phyloP scores from a whole-genome alignment of 805 yeast species.

The Cyberlindnera bimundalis region DNA sequence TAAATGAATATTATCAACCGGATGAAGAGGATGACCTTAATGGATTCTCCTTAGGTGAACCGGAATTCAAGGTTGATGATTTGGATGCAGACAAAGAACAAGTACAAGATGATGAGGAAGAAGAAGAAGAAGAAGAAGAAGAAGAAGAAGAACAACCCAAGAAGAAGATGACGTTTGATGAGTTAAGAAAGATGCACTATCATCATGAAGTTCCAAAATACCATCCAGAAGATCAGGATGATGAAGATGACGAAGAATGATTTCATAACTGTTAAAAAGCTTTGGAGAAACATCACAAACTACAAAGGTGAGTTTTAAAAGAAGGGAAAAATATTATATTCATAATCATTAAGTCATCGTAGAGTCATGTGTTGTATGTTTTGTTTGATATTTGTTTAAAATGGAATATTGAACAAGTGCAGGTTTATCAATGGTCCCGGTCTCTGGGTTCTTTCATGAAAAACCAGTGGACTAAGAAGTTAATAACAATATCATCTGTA shows the following conservation, averaged over 20 bases:
- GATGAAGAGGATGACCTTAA: slow-evolving; percentile 50
- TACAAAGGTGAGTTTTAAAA: no score
- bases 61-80: slow-evolving; percentile 40
- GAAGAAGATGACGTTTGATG: slow-evolving; percentile 39
- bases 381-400: no score
- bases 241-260: slow-evolving; percentile 10
- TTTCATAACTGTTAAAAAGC: no score
- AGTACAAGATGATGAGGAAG: slow-evolving; percentile 32
- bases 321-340: no score
- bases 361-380: slow-evolving; percentile 4
- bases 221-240: slow-evolving; percentile 10
- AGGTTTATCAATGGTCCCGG: not conserved
- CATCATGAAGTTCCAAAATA: slow-evolving; percentile 18
- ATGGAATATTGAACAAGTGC: not conserved
- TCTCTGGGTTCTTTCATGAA: slow-evolving; percentile 17
- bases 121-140: slow-evolving; percentile 19
- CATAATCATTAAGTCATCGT: slow-evolving; percentile 6
- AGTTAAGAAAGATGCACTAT: slow-evolving; percentile 25
- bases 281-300: no score
- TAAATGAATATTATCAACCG: slow-evolving; percentile 76
- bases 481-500: slow-evolving; percentile 27
- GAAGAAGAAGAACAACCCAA: slow-evolving; percentile 34
- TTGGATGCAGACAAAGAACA: slow-evolving; percentile 30
- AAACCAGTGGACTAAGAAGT: slow-evolving; percentile 27
- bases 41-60: slow-evolving; percentile 55